Conservation (phyloP, 768 basidiomycete species). For the Coprinopsis marcescibilis region DNA sequence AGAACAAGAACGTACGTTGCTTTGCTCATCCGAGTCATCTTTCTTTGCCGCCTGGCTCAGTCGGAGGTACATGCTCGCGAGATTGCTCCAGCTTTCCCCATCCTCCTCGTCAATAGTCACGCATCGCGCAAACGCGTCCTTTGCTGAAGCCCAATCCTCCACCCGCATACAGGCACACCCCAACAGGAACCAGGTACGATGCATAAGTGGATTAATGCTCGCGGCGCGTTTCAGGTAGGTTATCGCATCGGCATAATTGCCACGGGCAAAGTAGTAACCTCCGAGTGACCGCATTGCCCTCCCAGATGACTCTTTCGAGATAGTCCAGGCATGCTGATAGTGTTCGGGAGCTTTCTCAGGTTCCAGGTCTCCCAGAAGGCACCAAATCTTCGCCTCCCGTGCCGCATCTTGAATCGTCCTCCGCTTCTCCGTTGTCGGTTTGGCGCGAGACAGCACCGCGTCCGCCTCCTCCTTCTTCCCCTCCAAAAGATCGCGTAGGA, state of each 20-base stretch:
- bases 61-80: slow-evolving; percentile 90
- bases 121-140: slow-evolving; percentile 78
- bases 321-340: slow-evolving; percentile 79
- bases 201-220: slow-evolving; percentile 80
- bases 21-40: slow-evolving; percentile 24
- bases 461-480: slow-evolving; percentile 85
- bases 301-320: slow-evolving; percentile 77
- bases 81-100: slow-evolving; percentile 96
- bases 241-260: slow-evolving; percentile 58
- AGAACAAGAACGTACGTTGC: slow-evolving; percentile 1
- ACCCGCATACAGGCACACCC: slow-evolving; percentile 83
- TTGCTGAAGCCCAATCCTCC: slow-evolving; percentile 81
- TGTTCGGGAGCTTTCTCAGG: slow-evolving; percentile 61
- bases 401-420: slow-evolving; percentile 50
- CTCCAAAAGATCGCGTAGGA: slow-evolving; percentile 82
- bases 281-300: slow-evolving; percentile 92
- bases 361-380: slow-evolving; percentile 90
- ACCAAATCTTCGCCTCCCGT: slow-evolving; percentile 90
- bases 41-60: slow-evolving; percentile 42
- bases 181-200: slow-evolving; percentile 95
- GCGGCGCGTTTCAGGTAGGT: slow-evolving; percentile 68
- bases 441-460: slow-evolving; percentile 55
- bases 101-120: slow-evolving; percentile 94
- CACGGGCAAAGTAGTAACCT: slow-evolving; percentile 68
- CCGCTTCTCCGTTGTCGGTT: slow-evolving; percentile 36